phyloP scores from a whole-genome alignment of 2,329 filamentous ascomycete genomes.

The Colletotrichum cordylinicola region DNA sequence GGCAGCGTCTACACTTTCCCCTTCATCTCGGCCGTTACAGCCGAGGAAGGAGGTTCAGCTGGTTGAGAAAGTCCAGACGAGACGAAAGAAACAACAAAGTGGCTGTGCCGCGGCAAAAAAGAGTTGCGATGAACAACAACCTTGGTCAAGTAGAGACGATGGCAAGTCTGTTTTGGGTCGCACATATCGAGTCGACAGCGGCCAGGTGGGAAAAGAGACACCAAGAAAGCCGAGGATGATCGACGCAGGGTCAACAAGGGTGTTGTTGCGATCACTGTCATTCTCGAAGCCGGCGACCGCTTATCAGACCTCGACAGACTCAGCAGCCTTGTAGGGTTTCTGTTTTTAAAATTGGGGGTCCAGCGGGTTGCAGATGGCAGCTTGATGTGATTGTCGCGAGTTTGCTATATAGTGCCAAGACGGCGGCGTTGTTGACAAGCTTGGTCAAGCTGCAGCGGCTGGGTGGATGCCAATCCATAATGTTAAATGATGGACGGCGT shows the following conservation, averaged over 20 bases:
- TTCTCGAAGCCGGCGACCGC: not conserved
- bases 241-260: constrained; percentile 2
- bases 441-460: not conserved
- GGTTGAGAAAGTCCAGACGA: not conserved
- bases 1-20: not conserved
- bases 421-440: not conserved
- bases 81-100: not conserved
- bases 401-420: constrained; percentile 14
- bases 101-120: not conserved
- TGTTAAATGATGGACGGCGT: constrained; percentile 8
- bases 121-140: constrained; percentile 13
- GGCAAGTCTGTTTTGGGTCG: not conserved
- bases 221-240: constrained; percentile 5
- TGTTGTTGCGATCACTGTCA: not conserved
- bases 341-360: constrained; percentile 2
- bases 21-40: not conserved
- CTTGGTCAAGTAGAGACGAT: not conserved
- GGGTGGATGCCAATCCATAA: constrained; percentile 11
- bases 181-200: not conserved
- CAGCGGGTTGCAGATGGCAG: not conserved
- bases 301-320: not conserved
- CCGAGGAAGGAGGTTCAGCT: not conserved
- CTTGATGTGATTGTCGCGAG: not conserved
- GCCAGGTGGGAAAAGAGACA: not conserved
- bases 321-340: constrained; percentile 6